These are phyloP conservation scores for Grigorovia humatica DNA, from an alignment of 805 yeast species.

Conservation along the genomic window DNA sequence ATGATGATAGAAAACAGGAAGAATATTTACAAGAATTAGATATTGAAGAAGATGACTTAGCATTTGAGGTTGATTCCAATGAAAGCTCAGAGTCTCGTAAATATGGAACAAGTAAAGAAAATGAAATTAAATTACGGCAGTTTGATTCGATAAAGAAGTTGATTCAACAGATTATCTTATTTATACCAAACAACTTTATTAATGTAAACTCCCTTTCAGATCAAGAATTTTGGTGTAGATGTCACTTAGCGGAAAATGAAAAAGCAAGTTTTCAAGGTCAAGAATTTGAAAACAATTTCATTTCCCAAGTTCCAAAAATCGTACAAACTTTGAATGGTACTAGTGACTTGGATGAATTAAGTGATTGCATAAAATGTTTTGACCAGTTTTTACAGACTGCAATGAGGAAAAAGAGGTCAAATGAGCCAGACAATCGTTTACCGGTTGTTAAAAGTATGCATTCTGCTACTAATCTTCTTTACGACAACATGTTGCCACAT, in stretches of 20 bases:
- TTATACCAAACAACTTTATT: neutral
- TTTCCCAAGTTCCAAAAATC: neutral
- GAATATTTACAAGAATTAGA: conserved; percentile 17
- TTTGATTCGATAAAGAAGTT: too few species aligned
- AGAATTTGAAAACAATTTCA: neutral
- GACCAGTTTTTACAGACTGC: neutral
- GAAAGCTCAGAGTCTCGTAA: neutral
- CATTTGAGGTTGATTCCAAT: neutral
- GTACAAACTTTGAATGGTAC: neutral
- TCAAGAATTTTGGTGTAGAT: neutral
- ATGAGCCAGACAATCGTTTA: neutral
- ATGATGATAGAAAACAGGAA: conserved; percentile 13
- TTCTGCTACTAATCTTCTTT: neutral
- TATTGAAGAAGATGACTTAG: conserved; percentile 9
- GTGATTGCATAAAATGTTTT: neutral
- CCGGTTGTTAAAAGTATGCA: too few species aligned
- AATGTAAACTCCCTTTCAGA: neutral
- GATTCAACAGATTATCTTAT: neutral
- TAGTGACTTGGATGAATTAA: neutral
- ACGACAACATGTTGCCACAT: conserved; percentile 10
- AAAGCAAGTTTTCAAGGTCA: neutral
- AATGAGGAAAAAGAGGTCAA: neutral
- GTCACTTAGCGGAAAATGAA: neutral
- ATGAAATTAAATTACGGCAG: neutral
- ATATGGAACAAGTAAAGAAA: neutral